A percentile compares a stretch with the other conserved stretches of the same genome.
Evolutionary conservation across 176 grass and related monocot species (phyloP).

Genomic region (Bromus sterilis): DNA sequence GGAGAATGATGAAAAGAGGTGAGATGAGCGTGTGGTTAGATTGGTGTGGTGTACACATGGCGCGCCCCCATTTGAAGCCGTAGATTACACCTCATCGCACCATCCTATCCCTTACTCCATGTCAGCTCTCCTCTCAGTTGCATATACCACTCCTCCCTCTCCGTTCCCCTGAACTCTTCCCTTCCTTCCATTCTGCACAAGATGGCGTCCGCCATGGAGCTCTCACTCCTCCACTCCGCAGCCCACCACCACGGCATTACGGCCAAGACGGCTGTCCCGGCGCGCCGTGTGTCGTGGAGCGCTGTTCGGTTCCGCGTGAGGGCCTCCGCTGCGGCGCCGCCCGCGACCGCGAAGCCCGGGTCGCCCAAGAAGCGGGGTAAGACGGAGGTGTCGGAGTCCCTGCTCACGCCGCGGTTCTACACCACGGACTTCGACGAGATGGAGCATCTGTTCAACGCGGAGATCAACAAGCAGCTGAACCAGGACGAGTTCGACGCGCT

Average conservation of each 20-base stretch:
- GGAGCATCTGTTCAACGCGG: conserved; percentile 88
- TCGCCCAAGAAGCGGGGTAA: conserved; percentile 43
- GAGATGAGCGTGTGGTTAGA: conserved; percentile 16
- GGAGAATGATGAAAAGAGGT: not conserved
- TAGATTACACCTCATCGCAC: conserved; percentile 61
- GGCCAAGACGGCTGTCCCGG: not conserved
- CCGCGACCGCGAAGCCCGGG: conserved; percentile 5
- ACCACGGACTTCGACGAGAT: conserved; percentile 98
- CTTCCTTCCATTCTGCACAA: not conserved
- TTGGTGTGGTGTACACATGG: conserved; percentile 31
- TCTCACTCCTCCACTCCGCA: conserved; percentile 64
- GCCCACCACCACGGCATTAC: conserved; percentile 20
- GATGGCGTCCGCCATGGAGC: conserved; percentile 66
- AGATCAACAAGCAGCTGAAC: conserved; percentile 97
- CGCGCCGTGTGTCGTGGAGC: not conserved
- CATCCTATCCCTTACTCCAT: not conserved
- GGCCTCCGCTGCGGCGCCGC: conserved; percentile 22
- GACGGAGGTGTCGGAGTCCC: conserved; percentile 80
- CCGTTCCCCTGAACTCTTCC: not conserved
- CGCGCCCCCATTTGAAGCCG: conserved; percentile 31
- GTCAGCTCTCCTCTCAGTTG: not conserved
- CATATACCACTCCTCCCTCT: not conserved
- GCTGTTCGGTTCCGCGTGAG: conserved; percentile 23
- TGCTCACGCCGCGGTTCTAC: conserved; percentile 89
- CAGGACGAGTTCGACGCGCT: conserved; percentile 86